These are phyloP conservation scores for Aegle marmelos DNA, from an alignment of 345 rosid genomes.

Conservation along the genomic window DNA sequence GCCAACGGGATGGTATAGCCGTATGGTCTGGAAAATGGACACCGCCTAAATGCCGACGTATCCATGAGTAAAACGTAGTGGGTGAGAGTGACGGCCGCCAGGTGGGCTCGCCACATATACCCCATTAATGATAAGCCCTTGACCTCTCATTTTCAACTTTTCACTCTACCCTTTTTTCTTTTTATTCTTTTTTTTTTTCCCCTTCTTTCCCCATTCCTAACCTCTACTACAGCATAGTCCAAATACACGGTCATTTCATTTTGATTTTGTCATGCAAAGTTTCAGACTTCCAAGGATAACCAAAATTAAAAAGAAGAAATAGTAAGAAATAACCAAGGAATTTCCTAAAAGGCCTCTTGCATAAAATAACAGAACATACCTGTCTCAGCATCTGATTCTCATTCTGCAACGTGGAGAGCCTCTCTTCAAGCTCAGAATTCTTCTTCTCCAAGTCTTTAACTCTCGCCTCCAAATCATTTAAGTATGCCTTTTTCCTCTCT, in stretches of 20 bases:
- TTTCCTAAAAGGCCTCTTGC: background rate
- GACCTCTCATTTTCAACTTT: conserved; percentile 11
- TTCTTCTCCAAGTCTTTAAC: conserved; percentile 84
- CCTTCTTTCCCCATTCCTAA: background rate
- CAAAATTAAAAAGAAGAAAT: background rate
- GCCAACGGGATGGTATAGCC: no score
- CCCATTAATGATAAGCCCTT: conserved; percentile 15
- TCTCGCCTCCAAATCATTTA: conserved; percentile 72
- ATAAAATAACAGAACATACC: conserved; percentile 30
- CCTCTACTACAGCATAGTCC: background rate
- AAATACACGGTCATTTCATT: background rate
- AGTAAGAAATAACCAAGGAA: background rate
- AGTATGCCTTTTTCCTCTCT: conserved; percentile 93
- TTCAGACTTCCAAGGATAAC: background rate
- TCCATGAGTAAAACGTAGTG: background rate
- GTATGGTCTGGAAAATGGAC: no score
- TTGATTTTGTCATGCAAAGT: background rate
- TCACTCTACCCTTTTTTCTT: no score
- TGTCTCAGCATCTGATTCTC: conserved; percentile 99
- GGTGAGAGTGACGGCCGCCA: background rate
- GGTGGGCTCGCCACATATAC: conserved; percentile 21
- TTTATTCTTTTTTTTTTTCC: background rate
- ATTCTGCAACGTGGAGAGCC: conserved; percentile 84
- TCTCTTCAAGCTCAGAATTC: conserved; percentile 91
- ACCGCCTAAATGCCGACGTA: no score